Evolutionary conservation across 2,329 filamentous ascomycete species (phyloP).

Genomic region (Pestalotiopsis sp.): DNA sequence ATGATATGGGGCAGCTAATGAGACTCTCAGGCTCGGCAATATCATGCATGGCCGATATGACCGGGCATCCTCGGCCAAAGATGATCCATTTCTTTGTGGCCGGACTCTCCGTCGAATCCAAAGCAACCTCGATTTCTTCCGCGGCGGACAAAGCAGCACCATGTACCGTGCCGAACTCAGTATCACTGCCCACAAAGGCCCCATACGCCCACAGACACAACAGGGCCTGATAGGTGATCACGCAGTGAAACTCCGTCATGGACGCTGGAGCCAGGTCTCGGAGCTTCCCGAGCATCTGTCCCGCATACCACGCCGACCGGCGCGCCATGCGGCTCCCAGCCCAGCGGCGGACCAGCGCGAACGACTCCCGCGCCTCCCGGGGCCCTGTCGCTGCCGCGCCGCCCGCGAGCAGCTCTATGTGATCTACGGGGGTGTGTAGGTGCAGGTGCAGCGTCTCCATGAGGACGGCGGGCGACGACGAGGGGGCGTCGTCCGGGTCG

Average conservation of each 20-base stretch:
- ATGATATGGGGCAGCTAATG: neutral
- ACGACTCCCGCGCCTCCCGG: neutral
- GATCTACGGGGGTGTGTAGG: neutral
- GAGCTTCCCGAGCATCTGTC: neutral
- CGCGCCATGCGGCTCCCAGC: neutral
- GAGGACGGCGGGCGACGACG: neutral
- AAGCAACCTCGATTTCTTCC: neutral
- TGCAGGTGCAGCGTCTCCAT: neutral
- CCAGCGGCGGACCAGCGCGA: neutral
- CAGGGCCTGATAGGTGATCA: neutral
- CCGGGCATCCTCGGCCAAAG: neutral
- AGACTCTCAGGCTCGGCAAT: neutral
- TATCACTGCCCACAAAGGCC: neutral
- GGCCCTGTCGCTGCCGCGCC: neutral
- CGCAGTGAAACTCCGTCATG: neutral
- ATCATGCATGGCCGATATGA: neutral
- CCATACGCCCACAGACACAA: neutral
- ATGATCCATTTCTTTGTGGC: neutral
- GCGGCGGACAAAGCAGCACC: neutral
- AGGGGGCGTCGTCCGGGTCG: neutral
- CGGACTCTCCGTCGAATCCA: neutral
- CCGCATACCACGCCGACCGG: neutral
- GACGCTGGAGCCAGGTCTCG: neutral
- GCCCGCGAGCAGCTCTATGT: neutral
- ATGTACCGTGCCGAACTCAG: neutral